These are phyloP conservation scores for Apostasia ramifera DNA, from an alignment of 106 monocot species.

Conservation along the genomic window DNA sequence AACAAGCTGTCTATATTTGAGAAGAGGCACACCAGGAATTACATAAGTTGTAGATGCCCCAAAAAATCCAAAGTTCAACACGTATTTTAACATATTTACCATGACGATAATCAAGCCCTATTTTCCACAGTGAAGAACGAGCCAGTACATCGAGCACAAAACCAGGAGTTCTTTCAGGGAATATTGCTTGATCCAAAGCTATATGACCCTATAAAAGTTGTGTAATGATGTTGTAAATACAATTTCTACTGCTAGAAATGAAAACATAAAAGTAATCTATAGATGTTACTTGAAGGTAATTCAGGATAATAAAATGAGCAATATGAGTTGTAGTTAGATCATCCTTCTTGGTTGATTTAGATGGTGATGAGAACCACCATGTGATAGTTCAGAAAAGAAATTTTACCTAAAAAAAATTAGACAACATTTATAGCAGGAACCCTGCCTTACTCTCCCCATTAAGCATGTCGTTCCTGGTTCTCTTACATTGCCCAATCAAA, in stretches of 20 bases:
- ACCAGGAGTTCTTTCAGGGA: slow-evolving; percentile 89
- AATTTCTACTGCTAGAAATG: background rate
- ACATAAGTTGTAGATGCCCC: background rate
- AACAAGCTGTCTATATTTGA: background rate
- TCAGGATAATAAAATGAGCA: too few species aligned
- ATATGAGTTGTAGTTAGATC: too few species aligned
- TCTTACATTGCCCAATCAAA: too few species aligned
- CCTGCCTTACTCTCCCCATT: too few species aligned
- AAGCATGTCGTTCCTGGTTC: too few species aligned
- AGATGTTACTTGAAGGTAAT: too few species aligned
- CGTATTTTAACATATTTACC: slow-evolving; percentile 28
- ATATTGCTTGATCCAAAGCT: slow-evolving; percentile 87
- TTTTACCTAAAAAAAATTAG: too few species aligned
- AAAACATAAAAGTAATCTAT: background rate
- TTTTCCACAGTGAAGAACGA: slow-evolving; percentile 83
- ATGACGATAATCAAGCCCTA: slow-evolving; percentile 96
- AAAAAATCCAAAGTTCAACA: background rate
- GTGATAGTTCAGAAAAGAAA: too few species aligned
- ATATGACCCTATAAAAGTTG: slow-evolving; percentile 70
- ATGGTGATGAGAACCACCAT: too few species aligned
- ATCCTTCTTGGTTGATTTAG: too few species aligned
- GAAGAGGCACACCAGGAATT: background rate
- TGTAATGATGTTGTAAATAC: slow-evolving; percentile 1
- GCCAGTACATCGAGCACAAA: slow-evolving; percentile 95
- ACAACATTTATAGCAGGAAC: too few species aligned